phyloP scores from a whole-genome alignment of 305 asterid genomes.

The Solanum hybrid region DNA sequence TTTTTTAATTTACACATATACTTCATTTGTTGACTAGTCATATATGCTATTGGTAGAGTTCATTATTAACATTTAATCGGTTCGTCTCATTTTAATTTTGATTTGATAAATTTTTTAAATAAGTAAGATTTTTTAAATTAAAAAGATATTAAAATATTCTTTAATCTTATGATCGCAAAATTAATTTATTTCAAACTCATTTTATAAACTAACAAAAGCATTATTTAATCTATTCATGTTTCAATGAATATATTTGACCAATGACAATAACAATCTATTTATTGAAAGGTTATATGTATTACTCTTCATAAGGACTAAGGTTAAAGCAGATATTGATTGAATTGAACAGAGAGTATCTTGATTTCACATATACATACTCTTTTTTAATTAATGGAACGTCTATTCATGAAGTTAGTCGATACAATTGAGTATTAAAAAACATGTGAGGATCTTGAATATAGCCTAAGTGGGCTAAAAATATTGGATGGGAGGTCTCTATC shows the following conservation, averaged over 20 bases:
- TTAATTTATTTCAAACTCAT: background rate
- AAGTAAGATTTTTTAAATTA: background rate
- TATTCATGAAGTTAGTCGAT: background rate
- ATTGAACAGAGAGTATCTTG: background rate
- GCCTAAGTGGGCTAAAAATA: background rate
- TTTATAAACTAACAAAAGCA: background rate
- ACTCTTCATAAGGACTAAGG: background rate
- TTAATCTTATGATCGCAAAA: background rate
- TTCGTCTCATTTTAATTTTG: background rate
- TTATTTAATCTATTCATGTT: background rate
- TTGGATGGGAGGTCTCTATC: background rate
- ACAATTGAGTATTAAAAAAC: background rate
- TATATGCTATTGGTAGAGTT: background rate
- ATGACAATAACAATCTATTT: background rate
- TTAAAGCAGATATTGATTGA: background rate
- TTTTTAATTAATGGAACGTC: background rate
- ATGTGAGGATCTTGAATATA: background rate
- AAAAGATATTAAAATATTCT: background rate
- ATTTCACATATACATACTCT: background rate
- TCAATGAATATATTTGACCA: background rate
- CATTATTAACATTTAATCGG: background rate
- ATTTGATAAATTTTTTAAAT: accelerated
- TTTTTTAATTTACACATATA: background rate
- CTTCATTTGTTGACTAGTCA: background rate
- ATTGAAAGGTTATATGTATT: background rate